Percentiles rank a stretch among this genome's conserved stretches.
phyloP scores from a whole-genome alignment of 306 rosid species.

The Rosa multiflora region DNA sequence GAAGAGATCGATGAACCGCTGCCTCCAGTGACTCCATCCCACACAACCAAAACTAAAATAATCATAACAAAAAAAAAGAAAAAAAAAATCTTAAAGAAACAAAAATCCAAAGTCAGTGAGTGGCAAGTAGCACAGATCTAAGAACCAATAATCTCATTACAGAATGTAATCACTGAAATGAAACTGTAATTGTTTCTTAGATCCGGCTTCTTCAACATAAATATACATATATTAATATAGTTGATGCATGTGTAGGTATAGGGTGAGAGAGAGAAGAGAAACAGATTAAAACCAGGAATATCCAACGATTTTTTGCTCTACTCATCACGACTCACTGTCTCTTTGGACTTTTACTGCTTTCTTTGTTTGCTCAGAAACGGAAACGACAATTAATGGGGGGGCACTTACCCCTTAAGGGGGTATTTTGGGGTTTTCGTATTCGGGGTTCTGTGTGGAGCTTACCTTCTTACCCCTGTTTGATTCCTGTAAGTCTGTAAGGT shows the following conservation, averaged over 20 bases:
- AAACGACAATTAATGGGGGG: background rate
- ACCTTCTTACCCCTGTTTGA: background rate
- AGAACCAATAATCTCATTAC: background rate
- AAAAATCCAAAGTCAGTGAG: background rate
- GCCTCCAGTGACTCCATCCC: slow-evolving; percentile 94
- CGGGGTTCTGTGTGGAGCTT: background rate
- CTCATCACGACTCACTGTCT: background rate
- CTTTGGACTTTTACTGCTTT: background rate
- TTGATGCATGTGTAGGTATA: slow-evolving; percentile 8
- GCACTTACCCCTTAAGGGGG: background rate
- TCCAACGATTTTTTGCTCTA: slow-evolving; percentile 26
- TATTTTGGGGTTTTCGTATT: background rate
- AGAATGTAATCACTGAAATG: background rate
- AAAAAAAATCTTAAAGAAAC: background rate
- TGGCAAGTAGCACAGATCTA: background rate
- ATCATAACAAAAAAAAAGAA: too few species aligned
- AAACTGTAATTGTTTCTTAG: background rate
- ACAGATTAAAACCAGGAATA: slow-evolving; percentile 44
- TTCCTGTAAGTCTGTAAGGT: too few species aligned
- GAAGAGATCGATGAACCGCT: slow-evolving; percentile 99
- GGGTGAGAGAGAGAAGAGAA: slow-evolving; percentile 18
- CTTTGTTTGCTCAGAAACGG: slow-evolving; percentile 1
- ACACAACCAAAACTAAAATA: background rate
- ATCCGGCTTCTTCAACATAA: background rate
- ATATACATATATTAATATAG: background rate